phyloP scores from a whole-genome alignment of 345 rosid species.

The Populus nigra region DNA sequence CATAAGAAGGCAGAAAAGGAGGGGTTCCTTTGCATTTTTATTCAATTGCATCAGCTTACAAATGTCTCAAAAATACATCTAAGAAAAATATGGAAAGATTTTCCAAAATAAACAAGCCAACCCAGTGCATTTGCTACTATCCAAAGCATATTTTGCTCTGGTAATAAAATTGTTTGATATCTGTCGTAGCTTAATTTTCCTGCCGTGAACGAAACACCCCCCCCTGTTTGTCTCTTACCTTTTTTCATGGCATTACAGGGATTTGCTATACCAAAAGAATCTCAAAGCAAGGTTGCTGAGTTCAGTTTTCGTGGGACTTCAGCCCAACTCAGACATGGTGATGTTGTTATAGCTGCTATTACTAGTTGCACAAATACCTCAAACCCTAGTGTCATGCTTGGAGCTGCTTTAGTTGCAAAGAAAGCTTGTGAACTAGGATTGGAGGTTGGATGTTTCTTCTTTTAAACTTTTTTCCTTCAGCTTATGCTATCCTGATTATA shows the following conservation, averaged over 20 bases:
- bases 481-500: not conserved
- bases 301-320: slow-evolving; percentile 62
- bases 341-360: slow-evolving; percentile 92
- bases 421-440: slow-evolving; percentile 87
- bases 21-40: not conserved
- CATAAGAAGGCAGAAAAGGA: not conserved
- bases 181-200: not conserved
- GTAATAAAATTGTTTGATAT: not conserved
- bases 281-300: slow-evolving; percentile 66
- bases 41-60: not conserved
- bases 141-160: not conserved
- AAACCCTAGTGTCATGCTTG: slow-evolving; percentile 96
- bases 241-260: slow-evolving; percentile 45
- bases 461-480: slow-evolving; percentile 7
- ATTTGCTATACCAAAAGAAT: slow-evolving; percentile 74
- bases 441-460: slow-evolving; percentile 50
- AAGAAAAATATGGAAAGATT: not conserved
- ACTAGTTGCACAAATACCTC: slow-evolving; percentile 98
- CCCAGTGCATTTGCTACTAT: too few relatives aligned
- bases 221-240: not conserved
- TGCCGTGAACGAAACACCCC: not conserved
- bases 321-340: slow-evolving; percentile 76
- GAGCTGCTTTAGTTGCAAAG: slow-evolving; percentile 91
- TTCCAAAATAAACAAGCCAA: not conserved
- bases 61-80: not conserved